These are phyloP conservation scores for Penicillium steckii DNA, from an alignment of 495 filamentous ascomycete species.

Conservation along the genomic window DNA sequence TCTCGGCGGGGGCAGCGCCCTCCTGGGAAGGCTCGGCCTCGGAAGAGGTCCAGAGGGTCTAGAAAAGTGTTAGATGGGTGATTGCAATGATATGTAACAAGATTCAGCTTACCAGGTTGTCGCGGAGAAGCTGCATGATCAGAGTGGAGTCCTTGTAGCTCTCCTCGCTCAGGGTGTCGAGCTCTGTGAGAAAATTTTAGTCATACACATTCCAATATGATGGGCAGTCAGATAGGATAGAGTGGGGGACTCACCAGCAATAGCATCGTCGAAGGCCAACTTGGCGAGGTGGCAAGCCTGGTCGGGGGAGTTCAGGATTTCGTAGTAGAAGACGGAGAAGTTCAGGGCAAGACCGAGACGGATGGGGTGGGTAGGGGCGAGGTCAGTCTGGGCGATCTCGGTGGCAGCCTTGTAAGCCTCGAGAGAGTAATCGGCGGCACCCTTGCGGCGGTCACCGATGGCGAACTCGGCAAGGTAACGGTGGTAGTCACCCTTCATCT, in stretches of 20 bases:
- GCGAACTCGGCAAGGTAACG: slow-evolving; percentile 99
- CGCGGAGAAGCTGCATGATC: slow-evolving; percentile 98
- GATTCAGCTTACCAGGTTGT: slow-evolving; percentile 79
- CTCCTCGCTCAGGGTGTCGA: slow-evolving; percentile 98
- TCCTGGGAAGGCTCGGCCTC: slow-evolving; percentile 79
- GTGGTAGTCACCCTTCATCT: slow-evolving; percentile 99
- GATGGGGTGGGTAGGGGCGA: slow-evolving; percentile 98
- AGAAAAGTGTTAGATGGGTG: slow-evolving; percentile 20
- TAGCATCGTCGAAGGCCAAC: slow-evolving; percentile 99
- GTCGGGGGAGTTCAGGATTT: slow-evolving; percentile 98
- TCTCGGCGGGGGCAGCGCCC: slow-evolving; percentile 56
- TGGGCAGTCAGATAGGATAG: too few species aligned
- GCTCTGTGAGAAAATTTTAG: slow-evolving; percentile 59
- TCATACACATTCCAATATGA: too few species aligned
- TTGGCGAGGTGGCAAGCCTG: slow-evolving; percentile 99
- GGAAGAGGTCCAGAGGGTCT: slow-evolving; percentile 99
- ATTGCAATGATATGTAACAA: neutral
- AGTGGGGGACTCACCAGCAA: slow-evolving; percentile 70
- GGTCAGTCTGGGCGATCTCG: slow-evolving; percentile 96
- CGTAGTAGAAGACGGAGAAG: slow-evolving; percentile 99
- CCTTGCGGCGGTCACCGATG: slow-evolving; percentile 95
- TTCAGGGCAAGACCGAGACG: slow-evolving; percentile 97
- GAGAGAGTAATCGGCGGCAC: slow-evolving; percentile 91
- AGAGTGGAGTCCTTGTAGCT: slow-evolving; percentile 99
- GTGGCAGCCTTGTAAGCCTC: slow-evolving; percentile 99